Conservation (phyloP, 306 rosid genomes). For the Leucaena leucocephala region DNA sequence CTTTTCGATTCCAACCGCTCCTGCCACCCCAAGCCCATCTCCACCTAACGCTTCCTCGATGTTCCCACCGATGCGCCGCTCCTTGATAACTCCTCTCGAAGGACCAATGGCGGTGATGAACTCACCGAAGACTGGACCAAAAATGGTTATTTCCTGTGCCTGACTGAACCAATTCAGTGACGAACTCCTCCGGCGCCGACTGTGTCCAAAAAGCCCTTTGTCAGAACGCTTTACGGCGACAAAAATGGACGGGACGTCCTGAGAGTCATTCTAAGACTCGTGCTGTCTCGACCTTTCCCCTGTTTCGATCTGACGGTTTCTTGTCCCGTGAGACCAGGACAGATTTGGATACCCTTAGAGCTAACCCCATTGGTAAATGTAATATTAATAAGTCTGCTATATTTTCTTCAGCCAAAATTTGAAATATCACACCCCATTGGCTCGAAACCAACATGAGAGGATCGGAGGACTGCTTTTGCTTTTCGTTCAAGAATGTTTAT, state of each 20-base stretch:
- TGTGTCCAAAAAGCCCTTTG: conserved; percentile 42
- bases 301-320: too few relatives aligned
- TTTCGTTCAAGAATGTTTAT: not conserved
- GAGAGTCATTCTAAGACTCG: too few relatives aligned
- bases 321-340: too few relatives aligned
- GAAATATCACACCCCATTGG: too few relatives aligned
- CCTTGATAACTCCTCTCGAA: not conserved
- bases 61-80: not conserved
- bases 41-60: conserved; percentile 26
- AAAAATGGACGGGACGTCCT: not conserved
- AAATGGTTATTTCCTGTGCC: too few relatives aligned
- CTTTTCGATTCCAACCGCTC: conserved; percentile 36
- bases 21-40: conserved; percentile 31
- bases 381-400: not conserved
- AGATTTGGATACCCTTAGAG: too few relatives aligned
- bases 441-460: too few relatives aligned
- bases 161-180: too few relatives aligned
- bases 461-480: too few relatives aligned
- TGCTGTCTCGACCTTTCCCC: too few relatives aligned
- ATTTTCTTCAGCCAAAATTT: not conserved
- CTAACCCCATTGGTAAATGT: not conserved
- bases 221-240: conserved; percentile 59
- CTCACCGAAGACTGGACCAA: conserved; percentile 45
- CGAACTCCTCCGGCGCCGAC: not conserved
- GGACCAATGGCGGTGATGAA: conserved; percentile 37